Conservation (phyloP, 352 stramenopile genomes). For the Globisporangium solare region DNA sequence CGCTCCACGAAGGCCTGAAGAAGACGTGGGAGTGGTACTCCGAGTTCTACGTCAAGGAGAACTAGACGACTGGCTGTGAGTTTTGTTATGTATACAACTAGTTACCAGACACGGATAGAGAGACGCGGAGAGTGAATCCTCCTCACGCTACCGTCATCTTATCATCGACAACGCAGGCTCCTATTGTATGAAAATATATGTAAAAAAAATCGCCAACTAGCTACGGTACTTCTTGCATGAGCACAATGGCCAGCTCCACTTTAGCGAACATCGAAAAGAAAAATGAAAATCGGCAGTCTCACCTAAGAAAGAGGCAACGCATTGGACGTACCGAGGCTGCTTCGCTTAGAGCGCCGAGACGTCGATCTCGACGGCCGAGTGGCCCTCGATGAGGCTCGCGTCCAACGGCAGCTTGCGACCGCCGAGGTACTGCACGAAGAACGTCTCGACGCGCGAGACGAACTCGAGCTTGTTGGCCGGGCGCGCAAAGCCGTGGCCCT, state of each 20-base stretch:
- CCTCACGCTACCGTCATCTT: no score
- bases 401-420: conserved; percentile 22
- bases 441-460: conserved; percentile 30
- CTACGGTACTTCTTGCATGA: no score
- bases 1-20: conserved; percentile 90
- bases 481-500: conserved; percentile 72
- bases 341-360: conserved; percentile 9
- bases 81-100: background rate
- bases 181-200: no score
- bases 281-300: no score
- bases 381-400: conserved; percentile 17
- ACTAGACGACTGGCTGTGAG: background rate
- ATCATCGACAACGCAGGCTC: no score
- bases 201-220: no score
- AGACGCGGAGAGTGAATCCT: no score
- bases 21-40: conserved; percentile 95
- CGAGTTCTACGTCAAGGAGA: conserved; percentile 32
- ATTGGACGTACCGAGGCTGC: no score
- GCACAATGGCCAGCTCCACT: no score
- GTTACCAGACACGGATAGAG: no score
- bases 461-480: conserved; percentile 74
- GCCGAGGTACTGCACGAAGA: conserved; percentile 29
- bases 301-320: no score
- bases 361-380: conserved; percentile 33
- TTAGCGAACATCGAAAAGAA: no score